Conservation (phyloP, 805 yeast species). For the Metschnikowia similis region DNA sequence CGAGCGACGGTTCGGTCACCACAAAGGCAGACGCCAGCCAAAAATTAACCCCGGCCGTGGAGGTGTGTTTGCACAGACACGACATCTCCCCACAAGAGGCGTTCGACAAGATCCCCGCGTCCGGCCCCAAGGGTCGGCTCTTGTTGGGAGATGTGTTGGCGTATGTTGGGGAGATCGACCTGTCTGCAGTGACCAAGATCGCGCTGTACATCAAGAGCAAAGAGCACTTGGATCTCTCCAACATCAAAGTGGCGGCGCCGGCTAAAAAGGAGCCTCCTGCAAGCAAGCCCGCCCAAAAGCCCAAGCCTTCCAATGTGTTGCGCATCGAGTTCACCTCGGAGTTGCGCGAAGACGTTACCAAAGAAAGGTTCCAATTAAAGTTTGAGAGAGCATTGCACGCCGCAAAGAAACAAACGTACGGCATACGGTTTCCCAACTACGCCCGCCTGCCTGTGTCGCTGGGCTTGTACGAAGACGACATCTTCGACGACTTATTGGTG, state of each 20-base stretch:
- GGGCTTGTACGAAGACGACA: slow-evolving; percentile 18
- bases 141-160: slow-evolving; percentile 91
- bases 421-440: slow-evolving; percentile 34
- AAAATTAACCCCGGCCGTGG: slow-evolving; percentile 75
- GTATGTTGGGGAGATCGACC: slow-evolving; percentile 66
- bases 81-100: slow-evolving; percentile 70
- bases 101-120: slow-evolving; percentile 62
- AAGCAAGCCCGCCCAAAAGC: slow-evolving; percentile 14
- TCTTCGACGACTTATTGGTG: slow-evolving; percentile 37
- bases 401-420: slow-evolving; percentile 31
- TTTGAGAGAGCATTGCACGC: slow-evolving; percentile 28
- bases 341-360: slow-evolving; percentile 23
- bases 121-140: slow-evolving; percentile 86
- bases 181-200: slow-evolving; percentile 49
- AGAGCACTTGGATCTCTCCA: slow-evolving; percentile 67
- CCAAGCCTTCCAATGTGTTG: slow-evolving; percentile 29
- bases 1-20: slow-evolving; percentile 11
- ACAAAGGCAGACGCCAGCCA: slow-evolving; percentile 61
- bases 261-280: slow-evolving; percentile 20
- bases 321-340: slow-evolving; percentile 23
- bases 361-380: slow-evolving; percentile 25
- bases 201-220: slow-evolving; percentile 52
- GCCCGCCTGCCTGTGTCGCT: slow-evolving; percentile 29
- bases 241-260: slow-evolving; percentile 45
- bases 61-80: slow-evolving; percentile 55